A percentile compares a stretch with the other conserved stretches of the same genome.
phyloP scores from a whole-genome alignment of 2,329 filamentous ascomycete species.

The Parascedosporium putredinis region DNA sequence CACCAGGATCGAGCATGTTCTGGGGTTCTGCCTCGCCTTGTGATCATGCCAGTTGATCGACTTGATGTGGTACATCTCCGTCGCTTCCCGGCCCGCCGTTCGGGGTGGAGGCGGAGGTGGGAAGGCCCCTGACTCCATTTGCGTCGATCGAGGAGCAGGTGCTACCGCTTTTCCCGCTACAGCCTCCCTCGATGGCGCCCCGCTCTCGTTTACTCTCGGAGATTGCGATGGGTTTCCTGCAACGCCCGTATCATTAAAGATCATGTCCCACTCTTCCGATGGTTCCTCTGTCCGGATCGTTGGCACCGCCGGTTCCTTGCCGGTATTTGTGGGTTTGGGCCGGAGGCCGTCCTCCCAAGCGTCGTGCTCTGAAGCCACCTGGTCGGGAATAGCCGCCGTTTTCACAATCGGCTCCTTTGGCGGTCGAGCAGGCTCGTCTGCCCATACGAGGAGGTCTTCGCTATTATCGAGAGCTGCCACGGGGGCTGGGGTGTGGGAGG shows the following conservation, averaged over 20 bases:
- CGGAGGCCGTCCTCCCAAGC: neutral
- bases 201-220: conserved; percentile 4
- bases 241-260: neutral
- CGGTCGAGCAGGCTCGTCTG: neutral
- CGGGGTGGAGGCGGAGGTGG: conserved; percentile 30
- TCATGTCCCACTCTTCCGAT: conserved; percentile 6
- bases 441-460: conserved; percentile 6
- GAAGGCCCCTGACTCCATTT: conserved; percentile 9
- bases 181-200: neutral
- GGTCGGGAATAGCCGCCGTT: neutral
- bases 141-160: conserved; percentile 1
- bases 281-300: neutral
- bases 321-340: neutral
- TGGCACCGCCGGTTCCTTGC: neutral
- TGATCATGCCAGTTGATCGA: conserved; percentile 77
- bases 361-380: neutral
- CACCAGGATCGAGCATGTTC: conserved; percentile 76
- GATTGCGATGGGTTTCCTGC: neutral
- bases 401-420: neutral
- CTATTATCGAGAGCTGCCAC: neutral
- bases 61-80: conserved; percentile 87
- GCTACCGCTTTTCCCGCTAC: neutral
- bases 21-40: conserved; percentile 46
- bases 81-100: conserved; percentile 23
- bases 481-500: neutral